Evolutionary conservation across 495 filamentous ascomycete species (phyloP), one percentile per base, ranked within the genome.

Genomic region (Elaphomyces granulatus): DNA sequence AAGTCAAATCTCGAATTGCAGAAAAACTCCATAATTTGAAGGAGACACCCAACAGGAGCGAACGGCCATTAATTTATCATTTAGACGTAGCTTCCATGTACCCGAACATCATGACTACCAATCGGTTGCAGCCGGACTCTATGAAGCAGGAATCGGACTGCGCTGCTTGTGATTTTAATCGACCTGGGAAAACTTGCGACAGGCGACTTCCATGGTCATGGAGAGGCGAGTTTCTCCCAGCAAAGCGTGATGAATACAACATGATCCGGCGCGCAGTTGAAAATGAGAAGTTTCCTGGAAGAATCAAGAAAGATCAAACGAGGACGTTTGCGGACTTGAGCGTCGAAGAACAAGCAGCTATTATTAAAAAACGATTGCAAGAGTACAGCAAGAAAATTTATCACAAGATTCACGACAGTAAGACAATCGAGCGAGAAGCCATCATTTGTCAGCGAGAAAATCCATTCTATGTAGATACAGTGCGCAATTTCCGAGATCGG

Each of bases 81-180:
- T 67, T 99, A 54, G 90, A 99, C 49, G 90, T 99, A 34, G 90
- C 90, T 12, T 94, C 90, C 38, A 99, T 99, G 90, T 99, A 99
- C 57, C 90, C 90, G 14, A 99, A 99, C 55, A 99, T 99, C 60
- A 99, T 99, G 92, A 96, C 90, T 3, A 99, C 92, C 8, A 99
- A 99, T 52, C 83, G 90, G 50, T 61, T 99, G 20, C 90, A 99
- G 41, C 90, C 90, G 1, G 90, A 99, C 55, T 96, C 92, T 3
- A 90, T 99, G 85, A 94, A 96, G 30, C 62, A 87, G 34, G 90
- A 99, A 53, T 87, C 92, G 2, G 80, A 90, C 45, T 99, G 90
- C 51, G 90, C 90, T 0, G 87, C 92, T 6, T 99, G 90, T 56
- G 90, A 99, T 51, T 99, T 99, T 70, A 99, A 99, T 46, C 70